Evolutionary conservation across 805 yeast species (phyloP), one percentile per base, ranked within the genome.

Genomic region (Kluyveromyces lactis): DNA sequence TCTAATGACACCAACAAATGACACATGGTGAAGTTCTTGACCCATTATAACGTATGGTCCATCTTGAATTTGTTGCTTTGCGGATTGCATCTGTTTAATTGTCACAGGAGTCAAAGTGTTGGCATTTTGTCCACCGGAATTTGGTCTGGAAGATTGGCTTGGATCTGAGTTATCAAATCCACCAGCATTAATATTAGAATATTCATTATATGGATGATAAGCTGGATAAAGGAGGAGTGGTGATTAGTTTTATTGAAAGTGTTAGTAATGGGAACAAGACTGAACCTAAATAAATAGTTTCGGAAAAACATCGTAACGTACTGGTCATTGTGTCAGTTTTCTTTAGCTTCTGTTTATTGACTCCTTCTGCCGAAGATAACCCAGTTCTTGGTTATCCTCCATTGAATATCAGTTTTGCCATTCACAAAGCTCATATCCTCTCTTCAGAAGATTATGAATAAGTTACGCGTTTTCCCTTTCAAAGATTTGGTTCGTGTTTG

Each of bases 1-100:
- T 53, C 90, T 69, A n/a, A 83, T 66, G 16, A 82, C 76, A 1
- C 87, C 94, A 6, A 80, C 75, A 50, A 82, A 72, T 18, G 79
- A 69, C 10, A 83, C 81, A 55, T 75, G 71, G 48, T 72, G 75
- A 38, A 83, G 60, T 40, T 78, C 81, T 30, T 81, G 72, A 33
- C 76, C 77, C 50, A 77, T 70, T 26, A 77, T 61, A 21, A 63
- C 67, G 56, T 72, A 83, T 4, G 80, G 81, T 10, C 81, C 83
- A 54, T 83, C 94, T 30, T 80, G 83, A 3, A 74, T 71, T 13
- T 50, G 50, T 42, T 76, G 84, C 12, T 69, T 65, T 3, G 83
- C 71, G 39, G 79, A 85, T 42, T 72, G 66, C 43, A 83, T 69
- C 58, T 80, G 84, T 53, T 81, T 82, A 50, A 83, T 76, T 1